These are phyloP conservation scores for Astragalus membranaceus DNA, from an alignment of 306 rosid species.

Conservation along the genomic window DNA sequence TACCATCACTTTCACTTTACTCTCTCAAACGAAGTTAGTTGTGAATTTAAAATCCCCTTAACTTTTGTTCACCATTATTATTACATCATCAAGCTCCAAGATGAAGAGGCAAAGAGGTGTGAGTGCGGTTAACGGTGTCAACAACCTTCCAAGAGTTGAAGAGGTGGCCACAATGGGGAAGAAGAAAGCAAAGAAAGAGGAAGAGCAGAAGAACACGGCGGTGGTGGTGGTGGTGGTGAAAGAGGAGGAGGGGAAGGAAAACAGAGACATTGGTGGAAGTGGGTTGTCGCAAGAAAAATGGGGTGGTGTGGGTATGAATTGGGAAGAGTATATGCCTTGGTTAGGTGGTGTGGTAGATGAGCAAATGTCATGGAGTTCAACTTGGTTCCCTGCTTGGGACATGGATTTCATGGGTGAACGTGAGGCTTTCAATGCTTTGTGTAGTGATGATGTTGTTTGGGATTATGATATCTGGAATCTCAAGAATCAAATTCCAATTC, in stretches of 20 bases:
- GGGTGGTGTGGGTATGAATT: conserved; percentile 5
- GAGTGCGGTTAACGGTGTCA: neutral
- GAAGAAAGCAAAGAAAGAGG: conserved; percentile 37
- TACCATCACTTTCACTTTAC: neutral
- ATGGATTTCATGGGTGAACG: conserved; percentile 42
- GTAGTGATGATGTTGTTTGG: conserved; percentile 53
- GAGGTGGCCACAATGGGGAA: conserved; percentile 20
- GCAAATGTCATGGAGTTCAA: conserved; percentile 70
- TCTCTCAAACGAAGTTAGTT: neutral
- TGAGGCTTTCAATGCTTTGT: conserved; percentile 32
- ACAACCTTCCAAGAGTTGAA: conserved; percentile 22
- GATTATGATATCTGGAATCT: conserved; percentile 74
- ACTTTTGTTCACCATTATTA: neutral
- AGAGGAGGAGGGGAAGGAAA: conserved; percentile 17
- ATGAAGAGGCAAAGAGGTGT: conserved; percentile 56
- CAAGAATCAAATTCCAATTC: conserved; percentile 31
- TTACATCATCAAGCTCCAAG: too few relatives aligned
- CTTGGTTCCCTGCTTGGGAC: conserved; percentile 58
- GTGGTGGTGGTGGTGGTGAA: neutral
- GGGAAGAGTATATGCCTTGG: conserved; percentile 41
- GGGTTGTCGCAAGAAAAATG: neutral
- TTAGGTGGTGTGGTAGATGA: conserved; percentile 38
- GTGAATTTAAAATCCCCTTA: neutral
- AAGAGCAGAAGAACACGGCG: neutral
- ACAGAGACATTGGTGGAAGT: neutral